A percentile compares a stretch with the other conserved stretches of the same genome.
Conservation (phyloP, 2,329 filamentous ascomycete genomes). For the Clarireedia hainanense region DNA sequence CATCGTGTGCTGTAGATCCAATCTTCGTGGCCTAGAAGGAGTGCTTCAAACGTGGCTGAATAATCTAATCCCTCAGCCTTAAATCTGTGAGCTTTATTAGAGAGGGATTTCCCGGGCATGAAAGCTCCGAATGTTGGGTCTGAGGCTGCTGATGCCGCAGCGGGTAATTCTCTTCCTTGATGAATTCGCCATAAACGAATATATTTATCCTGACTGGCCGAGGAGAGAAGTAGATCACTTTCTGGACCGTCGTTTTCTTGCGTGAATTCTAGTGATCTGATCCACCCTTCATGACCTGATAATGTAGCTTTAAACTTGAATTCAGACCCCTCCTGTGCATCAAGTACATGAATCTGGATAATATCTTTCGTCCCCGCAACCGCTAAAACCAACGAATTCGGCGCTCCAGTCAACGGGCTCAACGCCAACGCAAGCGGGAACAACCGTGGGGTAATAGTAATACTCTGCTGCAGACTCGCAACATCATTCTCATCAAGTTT, state of each 20-base stretch:
- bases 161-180: constrained; percentile 56
- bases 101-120: constrained; percentile 62
- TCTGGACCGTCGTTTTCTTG: constrained; percentile 45
- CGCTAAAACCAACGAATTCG: constrained; percentile 59
- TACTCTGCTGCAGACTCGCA: constrained; percentile 57
- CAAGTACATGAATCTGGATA: constrained; percentile 71
- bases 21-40: constrained; percentile 91
- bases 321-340: constrained; percentile 32
- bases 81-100: constrained; percentile 83
- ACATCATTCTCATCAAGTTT: constrained; percentile 40
- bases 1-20: constrained; percentile 82
- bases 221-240: constrained; percentile 75
- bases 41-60: constrained; percentile 84
- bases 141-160: constrained; percentile 41
- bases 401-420: constrained; percentile 43
- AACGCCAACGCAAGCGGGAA: constrained; percentile 75
- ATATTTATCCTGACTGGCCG: constrained; percentile 96
- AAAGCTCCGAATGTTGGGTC: constrained; percentile 52
- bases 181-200: constrained; percentile 87
- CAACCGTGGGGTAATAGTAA: constrained; percentile 67
- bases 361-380: constrained; percentile 75
- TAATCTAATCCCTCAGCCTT: constrained; percentile 53
- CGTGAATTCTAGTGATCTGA: constrained; percentile 75
- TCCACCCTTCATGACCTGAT: constrained; percentile 89
- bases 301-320: constrained; percentile 73